Evolutionary conservation across 202 grass and related monocot genomes (phyloP).

Genomic region (Zoysia matrella): DNA sequence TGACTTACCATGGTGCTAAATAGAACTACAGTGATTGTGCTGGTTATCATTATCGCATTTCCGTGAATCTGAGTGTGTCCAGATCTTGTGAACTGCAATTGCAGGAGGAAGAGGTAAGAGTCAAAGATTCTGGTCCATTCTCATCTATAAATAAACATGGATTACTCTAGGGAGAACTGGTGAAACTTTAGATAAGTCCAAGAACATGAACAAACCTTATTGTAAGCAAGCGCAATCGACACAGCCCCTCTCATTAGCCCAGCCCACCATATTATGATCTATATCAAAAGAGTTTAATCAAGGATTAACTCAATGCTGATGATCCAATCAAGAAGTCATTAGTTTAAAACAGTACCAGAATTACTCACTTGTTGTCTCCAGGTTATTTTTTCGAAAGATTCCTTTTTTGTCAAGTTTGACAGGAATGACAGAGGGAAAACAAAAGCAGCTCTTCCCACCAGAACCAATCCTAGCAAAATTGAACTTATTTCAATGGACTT

Average conservation of each 20-base stretch:
- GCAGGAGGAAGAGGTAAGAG: conserved; percentile 31
- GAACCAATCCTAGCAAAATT: conserved; percentile 86
- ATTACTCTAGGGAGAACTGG: not conserved
- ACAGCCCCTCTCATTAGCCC: too few species aligned
- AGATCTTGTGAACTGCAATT: conserved; percentile 87
- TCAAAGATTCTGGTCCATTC: not conserved
- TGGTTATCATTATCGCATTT: conserved; percentile 98
- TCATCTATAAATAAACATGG: not conserved
- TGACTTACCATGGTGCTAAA: conserved; percentile 92
- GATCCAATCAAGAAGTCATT: not conserved
- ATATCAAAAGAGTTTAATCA: conserved; percentile 38
- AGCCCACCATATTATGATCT: too few species aligned
- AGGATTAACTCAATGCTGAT: conserved; percentile 2
- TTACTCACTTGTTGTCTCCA: conserved; percentile 78
- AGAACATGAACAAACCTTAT: too few species aligned
- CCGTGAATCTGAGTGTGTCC: conserved; percentile 83
- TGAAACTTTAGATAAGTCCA: not conserved
- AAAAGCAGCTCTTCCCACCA: conserved; percentile 96
- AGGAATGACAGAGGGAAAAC: conserved; percentile 95
- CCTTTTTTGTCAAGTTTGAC: conserved; percentile 91
- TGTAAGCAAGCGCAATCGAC: too few species aligned
- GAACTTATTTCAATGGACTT: conserved; percentile 88
- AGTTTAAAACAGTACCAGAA: not conserved
- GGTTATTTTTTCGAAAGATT: conserved; percentile 68
- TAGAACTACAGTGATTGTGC: conserved; percentile 95